Base-by-base conservation (phyloP, 164 flowering plant species). In the Macadamia tetraphylla region DNA sequence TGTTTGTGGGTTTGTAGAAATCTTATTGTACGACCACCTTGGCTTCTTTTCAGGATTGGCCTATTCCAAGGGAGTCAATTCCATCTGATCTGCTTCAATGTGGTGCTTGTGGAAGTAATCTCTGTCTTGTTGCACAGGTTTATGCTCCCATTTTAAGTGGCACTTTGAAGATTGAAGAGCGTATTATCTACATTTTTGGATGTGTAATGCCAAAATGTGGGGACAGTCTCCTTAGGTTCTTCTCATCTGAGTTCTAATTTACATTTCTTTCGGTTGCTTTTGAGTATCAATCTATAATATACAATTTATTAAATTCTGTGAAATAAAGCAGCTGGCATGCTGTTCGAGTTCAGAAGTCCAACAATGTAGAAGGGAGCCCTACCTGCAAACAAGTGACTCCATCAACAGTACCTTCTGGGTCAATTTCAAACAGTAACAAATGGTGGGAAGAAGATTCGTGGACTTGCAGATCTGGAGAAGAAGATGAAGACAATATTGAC, bases 111-210 rank as follows among this genome's bases (percentile, higher is more conserved):
- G 76, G 82, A 69, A 78, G 68, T 44, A 77, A 68, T 68, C 80
- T 87, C 6, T 78, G 82, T 68, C 90, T 94, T 55, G 74, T 91
- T 71, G 85, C 89, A 44, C 98, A 91, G 98, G 98, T 95, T 44
- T 86, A 87, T 83, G 92, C 97, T 65, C 98, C 98, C 12, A 67
- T 95, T 73, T 75, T 83, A 43, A 75, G 35, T 66, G 71, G 30
- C 65, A 29, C 51, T 67, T 71, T 76, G 74, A 78, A 71, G 67
- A 75, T 85, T 69, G 87, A 85, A 60, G 98, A 92, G 72, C 97
- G 98, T 64, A 57, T 76, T 29, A 69, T 95, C 67, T 86, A 81
- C 70, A 76, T 95, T 60, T 83, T 92, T 56, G 90, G 92, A 32
- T 95, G 99, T 67, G 53, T 81, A 11, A 71, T 42, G 69, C 81